Evolutionary conservation across 73 alveolate genomes (phyloP).

Genomic region (Paraurostyla sp.): DNA sequence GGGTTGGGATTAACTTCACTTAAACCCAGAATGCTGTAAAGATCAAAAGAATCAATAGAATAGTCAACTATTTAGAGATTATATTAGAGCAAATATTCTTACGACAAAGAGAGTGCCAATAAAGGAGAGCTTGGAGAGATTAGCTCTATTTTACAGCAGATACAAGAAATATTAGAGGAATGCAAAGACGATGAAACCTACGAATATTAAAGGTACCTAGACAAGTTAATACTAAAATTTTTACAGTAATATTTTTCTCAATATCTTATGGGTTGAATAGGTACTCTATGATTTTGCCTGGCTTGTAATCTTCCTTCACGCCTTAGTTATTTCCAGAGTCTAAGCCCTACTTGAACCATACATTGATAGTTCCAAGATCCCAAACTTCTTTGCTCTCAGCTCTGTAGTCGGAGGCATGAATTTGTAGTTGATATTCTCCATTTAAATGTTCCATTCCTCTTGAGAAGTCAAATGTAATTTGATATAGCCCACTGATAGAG

Average conservation of each 20-base stretch:
- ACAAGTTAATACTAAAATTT: neutral
- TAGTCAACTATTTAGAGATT: neutral
- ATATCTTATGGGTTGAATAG: neutral
- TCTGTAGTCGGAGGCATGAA: slow-evolving; percentile 27
- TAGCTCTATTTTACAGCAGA: neutral
- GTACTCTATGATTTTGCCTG: slow-evolving; percentile 12
- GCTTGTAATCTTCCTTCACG: slow-evolving; percentile 3
- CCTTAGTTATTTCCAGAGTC: slow-evolving; percentile 27
- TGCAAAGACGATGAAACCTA: neutral
- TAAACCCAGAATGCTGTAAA: slow-evolving; percentile 41
- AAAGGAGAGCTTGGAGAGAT: slow-evolving; percentile 38
- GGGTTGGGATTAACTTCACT: slow-evolving; percentile 45
- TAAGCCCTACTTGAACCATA: slow-evolving; percentile 44
- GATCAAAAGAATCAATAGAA: slow-evolving; percentile 19
- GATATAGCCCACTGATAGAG: neutral
- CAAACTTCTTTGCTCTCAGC: slow-evolving; percentile 5
- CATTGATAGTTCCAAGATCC: slow-evolving; percentile 18
- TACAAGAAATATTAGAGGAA: neutral
- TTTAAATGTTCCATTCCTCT: slow-evolving; percentile 38
- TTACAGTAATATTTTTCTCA: neutral
- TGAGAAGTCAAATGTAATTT: neutral
- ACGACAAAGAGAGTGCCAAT: slow-evolving; percentile 28
- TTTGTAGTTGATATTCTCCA: slow-evolving; percentile 26
- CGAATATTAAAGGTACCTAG: slow-evolving; percentile 3
- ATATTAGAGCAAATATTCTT: neutral